Conservation (phyloP, 495 filamentous ascomycete genomes). For the Penicillium arizonense region DNA sequence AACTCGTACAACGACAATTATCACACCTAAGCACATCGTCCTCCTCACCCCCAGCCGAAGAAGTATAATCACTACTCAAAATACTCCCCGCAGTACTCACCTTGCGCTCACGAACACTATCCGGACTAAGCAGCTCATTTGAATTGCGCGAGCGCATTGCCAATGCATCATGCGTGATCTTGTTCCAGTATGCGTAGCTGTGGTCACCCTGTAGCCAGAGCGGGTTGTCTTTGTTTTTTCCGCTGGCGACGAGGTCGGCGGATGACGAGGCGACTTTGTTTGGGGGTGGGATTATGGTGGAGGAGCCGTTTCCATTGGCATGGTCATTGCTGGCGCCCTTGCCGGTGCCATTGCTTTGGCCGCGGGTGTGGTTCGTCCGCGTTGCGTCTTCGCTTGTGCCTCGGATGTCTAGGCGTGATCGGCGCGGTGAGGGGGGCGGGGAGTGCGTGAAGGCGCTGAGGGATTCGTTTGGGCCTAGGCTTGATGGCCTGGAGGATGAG, state of each 20-base stretch:
- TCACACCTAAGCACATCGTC: constrained; percentile 48
- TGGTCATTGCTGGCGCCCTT: background rate
- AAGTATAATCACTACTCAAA: constrained; percentile 47
- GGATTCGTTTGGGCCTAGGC: constrained; percentile 24
- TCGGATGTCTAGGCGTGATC: constrained; percentile 26
- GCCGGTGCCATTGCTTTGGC: background rate
- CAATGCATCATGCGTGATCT: constrained; percentile 44
- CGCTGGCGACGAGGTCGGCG: constrained; percentile 15
- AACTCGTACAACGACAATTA: constrained; percentile 50
- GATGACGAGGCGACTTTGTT: constrained; percentile 12
- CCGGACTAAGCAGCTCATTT: constrained; percentile 28
- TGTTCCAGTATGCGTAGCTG: constrained; percentile 53
- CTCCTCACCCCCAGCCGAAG: constrained; percentile 36
- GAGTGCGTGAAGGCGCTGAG: constrained; percentile 34
- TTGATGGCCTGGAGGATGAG: constrained; percentile 23
- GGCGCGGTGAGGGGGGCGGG: constrained; percentile 35
- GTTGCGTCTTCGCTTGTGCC: constrained; percentile 15
- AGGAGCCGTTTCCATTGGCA: no score
- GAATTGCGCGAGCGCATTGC: constrained; percentile 30
- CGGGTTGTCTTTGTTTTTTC: constrained; percentile 37
- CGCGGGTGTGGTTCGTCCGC: background rate
- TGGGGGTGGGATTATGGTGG: background rate
- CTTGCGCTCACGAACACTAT: constrained; percentile 28
- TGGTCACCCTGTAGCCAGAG: constrained; percentile 53
- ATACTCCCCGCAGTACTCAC: constrained; percentile 32